Conservation (phyloP, 176 grass and related monocot species). For the Oryza officinalis region DNA sequence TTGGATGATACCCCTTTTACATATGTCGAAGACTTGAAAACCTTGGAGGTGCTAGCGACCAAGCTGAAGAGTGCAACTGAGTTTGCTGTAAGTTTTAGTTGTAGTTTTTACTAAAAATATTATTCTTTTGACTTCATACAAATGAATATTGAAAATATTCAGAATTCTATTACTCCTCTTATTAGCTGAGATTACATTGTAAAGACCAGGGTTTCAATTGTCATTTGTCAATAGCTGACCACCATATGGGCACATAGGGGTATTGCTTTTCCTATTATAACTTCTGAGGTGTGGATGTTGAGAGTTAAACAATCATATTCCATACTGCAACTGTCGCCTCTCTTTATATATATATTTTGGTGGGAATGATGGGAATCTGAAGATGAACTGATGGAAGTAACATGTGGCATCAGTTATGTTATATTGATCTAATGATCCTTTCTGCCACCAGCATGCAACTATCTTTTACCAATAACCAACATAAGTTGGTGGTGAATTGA, state of each 20-base stretch:
- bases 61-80: constrained; percentile 74
- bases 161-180: constrained; percentile 1
- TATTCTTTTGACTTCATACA: constrained; percentile 6
- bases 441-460: not conserved
- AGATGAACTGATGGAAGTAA: not conserved
- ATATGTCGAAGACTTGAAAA: constrained; percentile 74
- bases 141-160: constrained; percentile 1
- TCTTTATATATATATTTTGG: constrained; percentile 2
- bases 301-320: constrained; percentile 16
- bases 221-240: not conserved
- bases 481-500: not conserved
- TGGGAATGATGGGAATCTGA: not conserved
- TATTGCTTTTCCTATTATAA: constrained; percentile 10
- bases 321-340: not conserved
- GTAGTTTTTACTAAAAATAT: constrained; percentile 23
- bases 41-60: constrained; percentile 62
- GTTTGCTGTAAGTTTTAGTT: constrained; percentile 74
- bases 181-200: constrained; percentile 11
- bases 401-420: not conserved
- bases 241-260: not conserved
- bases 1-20: constrained; percentile 81
- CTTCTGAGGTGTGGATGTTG: not conserved
- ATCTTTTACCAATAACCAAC: not conserved
- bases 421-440: not conserved
- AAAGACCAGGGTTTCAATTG: not conserved